These are phyloP conservation scores for Glycyrrhiza uralensis DNA, from an alignment of 306 rosid species.

Conservation along the genomic window DNA sequence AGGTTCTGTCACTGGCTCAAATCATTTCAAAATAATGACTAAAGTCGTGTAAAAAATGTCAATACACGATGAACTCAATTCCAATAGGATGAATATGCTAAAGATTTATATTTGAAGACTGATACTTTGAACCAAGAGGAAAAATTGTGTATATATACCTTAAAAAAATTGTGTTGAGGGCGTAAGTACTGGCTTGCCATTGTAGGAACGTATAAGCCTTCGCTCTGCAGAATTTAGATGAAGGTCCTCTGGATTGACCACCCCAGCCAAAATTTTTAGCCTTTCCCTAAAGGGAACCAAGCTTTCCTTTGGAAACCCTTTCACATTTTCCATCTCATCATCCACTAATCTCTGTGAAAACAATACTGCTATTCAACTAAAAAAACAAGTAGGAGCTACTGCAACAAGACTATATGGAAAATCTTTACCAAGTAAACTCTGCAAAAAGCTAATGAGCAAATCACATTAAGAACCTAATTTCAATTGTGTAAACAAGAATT, in stretches of 20 bases:
- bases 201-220: constrained; percentile 70
- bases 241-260: constrained; percentile 85
- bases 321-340: constrained; percentile 73
- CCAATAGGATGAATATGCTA: background rate
- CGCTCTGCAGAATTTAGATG: constrained; percentile 60
- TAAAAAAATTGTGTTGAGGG: constrained; percentile 80
- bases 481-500: too few relatives aligned
- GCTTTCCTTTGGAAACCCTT: constrained; percentile 59
- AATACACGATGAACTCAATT: background rate
- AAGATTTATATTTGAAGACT: too few relatives aligned
- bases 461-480: too few relatives aligned
- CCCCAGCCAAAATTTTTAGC: constrained; percentile 74
- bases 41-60: too few relatives aligned
- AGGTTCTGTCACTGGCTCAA: too few relatives aligned
- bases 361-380: background rate
- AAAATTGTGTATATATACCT: constrained; percentile 39
- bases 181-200: constrained; percentile 90
- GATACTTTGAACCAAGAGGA: background rate
- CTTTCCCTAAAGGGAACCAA: constrained; percentile 72
- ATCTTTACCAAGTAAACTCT: too few relatives aligned
- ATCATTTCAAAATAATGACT: too few relatives aligned
- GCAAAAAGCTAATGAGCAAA: too few relatives aligned
- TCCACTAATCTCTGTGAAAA: constrained; percentile 66
- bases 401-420: too few relatives aligned
- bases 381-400: background rate